Evolutionary conservation across 2,329 filamentous ascomycete genomes (phyloP).

Genomic region (Cercospora berteroae): DNA sequence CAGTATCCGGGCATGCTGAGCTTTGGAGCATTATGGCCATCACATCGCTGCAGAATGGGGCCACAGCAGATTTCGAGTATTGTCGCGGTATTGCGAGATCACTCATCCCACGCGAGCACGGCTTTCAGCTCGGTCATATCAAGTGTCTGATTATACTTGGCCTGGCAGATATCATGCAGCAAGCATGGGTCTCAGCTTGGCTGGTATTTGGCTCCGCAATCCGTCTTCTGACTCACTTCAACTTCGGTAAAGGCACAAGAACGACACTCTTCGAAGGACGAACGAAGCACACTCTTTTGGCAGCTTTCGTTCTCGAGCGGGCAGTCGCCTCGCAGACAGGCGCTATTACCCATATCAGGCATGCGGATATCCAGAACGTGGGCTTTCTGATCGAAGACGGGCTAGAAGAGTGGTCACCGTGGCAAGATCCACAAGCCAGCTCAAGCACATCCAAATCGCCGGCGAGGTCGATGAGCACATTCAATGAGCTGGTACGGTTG

Average conservation of each 20-base stretch:
- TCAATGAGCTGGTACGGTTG: constrained; percentile 49
- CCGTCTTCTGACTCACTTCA: constrained; percentile 48
- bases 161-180: constrained; percentile 61
- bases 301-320: constrained; percentile 63
- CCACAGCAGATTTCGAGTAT: background rate
- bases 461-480: constrained; percentile 48
- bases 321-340: constrained; percentile 54
- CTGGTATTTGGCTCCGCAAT: constrained; percentile 64
- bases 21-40: constrained; percentile 47
- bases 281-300: constrained; percentile 50
- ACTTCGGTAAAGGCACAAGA: constrained; percentile 13
- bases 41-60: constrained; percentile 8
- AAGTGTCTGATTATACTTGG: constrained; percentile 52
- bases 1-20: constrained; percentile 44
- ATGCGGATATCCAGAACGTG: constrained; percentile 48
- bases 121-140: constrained; percentile 43
- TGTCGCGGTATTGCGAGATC: constrained; percentile 22
- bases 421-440: constrained; percentile 50
- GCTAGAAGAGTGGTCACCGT: constrained; percentile 72
- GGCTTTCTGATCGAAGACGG: constrained; percentile 62
- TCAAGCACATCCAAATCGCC: constrained; percentile 39
- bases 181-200: constrained; percentile 60
- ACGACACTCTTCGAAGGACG: constrained; percentile 23
- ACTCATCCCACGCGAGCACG: constrained; percentile 21
- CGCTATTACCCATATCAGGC: constrained; percentile 52